phyloP scores from a whole-genome alignment of 495 filamentous ascomycete species.

The Neurospora discreta region DNA sequence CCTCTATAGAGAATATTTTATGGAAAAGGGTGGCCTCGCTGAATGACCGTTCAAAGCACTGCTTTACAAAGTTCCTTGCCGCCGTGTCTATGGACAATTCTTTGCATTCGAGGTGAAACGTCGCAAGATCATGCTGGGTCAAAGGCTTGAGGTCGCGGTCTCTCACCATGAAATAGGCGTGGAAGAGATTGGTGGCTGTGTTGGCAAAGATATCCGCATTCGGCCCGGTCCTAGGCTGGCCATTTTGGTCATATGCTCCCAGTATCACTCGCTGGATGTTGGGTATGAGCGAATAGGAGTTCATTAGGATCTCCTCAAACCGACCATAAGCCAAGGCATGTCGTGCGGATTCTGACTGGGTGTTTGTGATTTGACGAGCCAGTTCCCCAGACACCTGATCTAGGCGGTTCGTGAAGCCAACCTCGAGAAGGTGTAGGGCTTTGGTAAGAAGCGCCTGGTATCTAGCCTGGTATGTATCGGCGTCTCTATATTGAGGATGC shows the following conservation, averaged over 20 bases:
- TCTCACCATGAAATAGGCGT: constrained; percentile 30
- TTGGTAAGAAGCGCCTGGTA: constrained; percentile 68
- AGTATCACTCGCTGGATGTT: constrained; percentile 34
- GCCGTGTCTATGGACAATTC: constrained; percentile 33
- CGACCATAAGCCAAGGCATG: constrained; percentile 41
- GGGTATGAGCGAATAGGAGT: constrained; percentile 32
- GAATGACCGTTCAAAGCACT: constrained; percentile 36
- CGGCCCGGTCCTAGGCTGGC: constrained; percentile 42
- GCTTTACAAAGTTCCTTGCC: constrained; percentile 37
- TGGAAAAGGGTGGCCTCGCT: constrained; percentile 37
- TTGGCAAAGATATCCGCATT: constrained; percentile 49
- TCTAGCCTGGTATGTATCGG: constrained; percentile 77
- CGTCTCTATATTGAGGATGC: constrained; percentile 74
- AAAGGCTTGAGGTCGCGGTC: constrained; percentile 42
- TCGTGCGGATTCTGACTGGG: constrained; percentile 37
- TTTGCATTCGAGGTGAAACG: constrained; percentile 34
- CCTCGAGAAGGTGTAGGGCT: constrained; percentile 42
- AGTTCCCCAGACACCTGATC: constrained; percentile 36
- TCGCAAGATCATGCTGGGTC: constrained; percentile 41
- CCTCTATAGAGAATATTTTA: constrained; percentile 38
- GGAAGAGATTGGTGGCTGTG: constrained; percentile 41
- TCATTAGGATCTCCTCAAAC: constrained; percentile 35
- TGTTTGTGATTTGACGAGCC: constrained; percentile 31
- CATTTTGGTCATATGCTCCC: constrained; percentile 53
- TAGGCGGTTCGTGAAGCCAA: constrained; percentile 34